These are phyloP conservation scores for Pseudocercospora pini-densiflorae DNA, from an alignment of 2,329 filamentous ascomycete species.

Conservation along the genomic window DNA sequence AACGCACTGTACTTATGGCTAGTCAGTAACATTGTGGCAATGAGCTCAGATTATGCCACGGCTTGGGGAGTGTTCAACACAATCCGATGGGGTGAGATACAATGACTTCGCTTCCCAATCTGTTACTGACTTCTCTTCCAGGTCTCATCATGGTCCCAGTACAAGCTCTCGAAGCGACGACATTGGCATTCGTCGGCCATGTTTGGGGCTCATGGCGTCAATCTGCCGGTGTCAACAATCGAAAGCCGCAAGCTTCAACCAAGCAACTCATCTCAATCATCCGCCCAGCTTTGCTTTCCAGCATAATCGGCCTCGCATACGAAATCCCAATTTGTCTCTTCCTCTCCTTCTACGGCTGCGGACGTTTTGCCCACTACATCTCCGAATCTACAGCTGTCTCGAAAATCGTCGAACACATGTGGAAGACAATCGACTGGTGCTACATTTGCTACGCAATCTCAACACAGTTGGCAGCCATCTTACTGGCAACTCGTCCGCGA, in stretches of 20 bases:
- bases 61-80: conserved; percentile 77
- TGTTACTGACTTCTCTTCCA: neutral
- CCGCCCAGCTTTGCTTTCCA: conserved; percentile 59
- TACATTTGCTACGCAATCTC: conserved; percentile 72
- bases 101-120: neutral
- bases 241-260: conserved; percentile 22
- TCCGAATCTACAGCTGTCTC: conserved; percentile 63
- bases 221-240: conserved; percentile 36
- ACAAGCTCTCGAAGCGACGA: conserved; percentile 67
- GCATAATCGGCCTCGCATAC: conserved; percentile 58
- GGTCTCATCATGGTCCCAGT: conserved; percentile 74
- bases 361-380: conserved; percentile 66
- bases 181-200: conserved; percentile 69
- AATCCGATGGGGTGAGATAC: conserved; percentile 63
- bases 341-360: conserved; percentile 62
- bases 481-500: conserved; percentile 65
- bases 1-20: conserved; percentile 76
- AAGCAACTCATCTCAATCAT: conserved; percentile 44
- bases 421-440: conserved; percentile 61
- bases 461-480: conserved; percentile 66
- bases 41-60: conserved; percentile 69
- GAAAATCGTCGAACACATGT: conserved; percentile 68
- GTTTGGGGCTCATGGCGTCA: conserved; percentile 62
- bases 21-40: conserved; percentile 64
- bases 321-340: conserved; percentile 68